Evolutionary conservation across 768 basidiomycete species (phyloP).

Genomic region (Leccinum subgranulosum): DNA sequence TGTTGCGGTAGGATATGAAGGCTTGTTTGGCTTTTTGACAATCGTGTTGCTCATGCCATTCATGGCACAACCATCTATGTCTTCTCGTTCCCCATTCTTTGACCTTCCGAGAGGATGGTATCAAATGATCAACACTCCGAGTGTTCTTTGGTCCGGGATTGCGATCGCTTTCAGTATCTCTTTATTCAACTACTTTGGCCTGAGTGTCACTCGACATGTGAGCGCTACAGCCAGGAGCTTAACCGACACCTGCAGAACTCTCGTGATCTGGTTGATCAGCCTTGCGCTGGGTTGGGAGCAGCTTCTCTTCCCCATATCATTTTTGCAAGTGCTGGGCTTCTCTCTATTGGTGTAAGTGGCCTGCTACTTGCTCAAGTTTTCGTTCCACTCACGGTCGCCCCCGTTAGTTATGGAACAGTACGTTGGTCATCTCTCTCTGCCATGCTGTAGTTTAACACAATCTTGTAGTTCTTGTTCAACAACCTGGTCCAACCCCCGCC

Average conservation of each 20-base stretch:
- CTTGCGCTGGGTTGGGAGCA: conserved; percentile 89
- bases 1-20: conserved; percentile 92
- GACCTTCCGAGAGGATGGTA: conserved; percentile 87
- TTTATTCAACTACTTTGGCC: conserved; percentile 85
- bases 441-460: conserved; percentile 6
- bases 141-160: conserved; percentile 63
- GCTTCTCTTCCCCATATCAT: conserved; percentile 74
- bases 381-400: conserved; percentile 8
- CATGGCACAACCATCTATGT: conserved; percentile 65
- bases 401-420: conserved; percentile 78
- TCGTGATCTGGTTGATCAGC: conserved; percentile 94
- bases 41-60: conserved; percentile 79
- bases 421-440: conserved; percentile 20
- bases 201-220: conserved; percentile 90
- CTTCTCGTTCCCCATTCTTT: conserved; percentile 68
- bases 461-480: conserved; percentile 81
- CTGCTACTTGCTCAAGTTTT: background rate
- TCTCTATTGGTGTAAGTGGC: conserved; percentile 79
- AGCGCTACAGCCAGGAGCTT: conserved; percentile 90
- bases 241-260: conserved; percentile 92
- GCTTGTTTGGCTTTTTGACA: conserved; percentile 82
- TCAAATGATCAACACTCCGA: conserved; percentile 80
- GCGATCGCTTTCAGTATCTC: conserved; percentile 76
- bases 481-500: conserved; percentile 67
- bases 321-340: conserved; percentile 84